These are phyloP conservation scores for Penicillium odoratum DNA, from an alignment of 495 filamentous ascomycete genomes.

Conservation along the genomic window DNA sequence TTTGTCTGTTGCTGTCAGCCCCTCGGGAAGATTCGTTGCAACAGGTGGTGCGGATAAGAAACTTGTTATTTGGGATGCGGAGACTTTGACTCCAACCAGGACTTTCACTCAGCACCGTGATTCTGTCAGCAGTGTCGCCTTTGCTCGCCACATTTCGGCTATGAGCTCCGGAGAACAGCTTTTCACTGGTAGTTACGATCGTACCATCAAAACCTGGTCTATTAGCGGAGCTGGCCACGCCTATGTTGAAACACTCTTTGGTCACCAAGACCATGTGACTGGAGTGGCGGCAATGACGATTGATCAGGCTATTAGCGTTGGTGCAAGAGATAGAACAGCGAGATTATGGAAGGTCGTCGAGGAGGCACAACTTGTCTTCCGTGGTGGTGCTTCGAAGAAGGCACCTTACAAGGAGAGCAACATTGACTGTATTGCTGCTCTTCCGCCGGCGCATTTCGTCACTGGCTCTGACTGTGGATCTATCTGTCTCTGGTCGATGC, in stretches of 20 bases:
- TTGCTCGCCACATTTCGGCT: constrained; percentile 71
- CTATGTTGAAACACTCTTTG: constrained; percentile 94
- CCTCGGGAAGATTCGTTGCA: constrained; percentile 85
- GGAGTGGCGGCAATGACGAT: constrained; percentile 78
- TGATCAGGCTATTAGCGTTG: constrained; percentile 88
- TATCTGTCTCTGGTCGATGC: constrained; percentile 81
- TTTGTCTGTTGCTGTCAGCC: constrained; percentile 78
- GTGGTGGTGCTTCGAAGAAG: constrained; percentile 66
- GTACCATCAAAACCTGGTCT: constrained; percentile 87
- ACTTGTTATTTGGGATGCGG: constrained; percentile 83
- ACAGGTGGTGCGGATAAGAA: constrained; percentile 83
- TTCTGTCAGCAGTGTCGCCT: constrained; percentile 77
- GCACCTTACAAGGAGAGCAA: constrained; percentile 70
- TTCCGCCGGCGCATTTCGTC: constrained; percentile 88
- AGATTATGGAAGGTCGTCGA: constrained; percentile 96
- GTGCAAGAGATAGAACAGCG: constrained; percentile 88
- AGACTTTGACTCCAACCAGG: constrained; percentile 69
- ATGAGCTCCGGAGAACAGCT: constrained; percentile 71
- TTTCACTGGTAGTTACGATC: constrained; percentile 83
- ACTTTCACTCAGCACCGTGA: constrained; percentile 93
- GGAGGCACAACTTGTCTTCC: constrained; percentile 91
- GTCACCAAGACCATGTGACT: constrained; percentile 88
- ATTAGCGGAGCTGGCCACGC: constrained; percentile 59
- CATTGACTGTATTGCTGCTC: constrained; percentile 84
- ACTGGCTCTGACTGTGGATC: constrained; percentile 90